Evolutionary conservation across 192 early-diverging fungal species (phyloP).

Genomic region (Mortierella antarctica): DNA sequence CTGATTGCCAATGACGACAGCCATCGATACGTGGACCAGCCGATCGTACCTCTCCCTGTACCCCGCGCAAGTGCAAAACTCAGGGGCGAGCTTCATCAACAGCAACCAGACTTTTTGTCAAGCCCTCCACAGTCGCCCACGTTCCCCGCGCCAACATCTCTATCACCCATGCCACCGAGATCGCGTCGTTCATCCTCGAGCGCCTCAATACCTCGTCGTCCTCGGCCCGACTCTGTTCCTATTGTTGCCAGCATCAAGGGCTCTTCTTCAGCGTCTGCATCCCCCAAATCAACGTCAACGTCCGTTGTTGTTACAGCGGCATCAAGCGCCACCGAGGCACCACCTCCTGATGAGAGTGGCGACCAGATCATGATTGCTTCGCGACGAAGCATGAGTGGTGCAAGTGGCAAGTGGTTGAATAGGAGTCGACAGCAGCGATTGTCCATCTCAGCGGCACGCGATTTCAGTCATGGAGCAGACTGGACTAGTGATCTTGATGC

Average conservation of each 20-base stretch:
- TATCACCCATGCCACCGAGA: slow-evolving; percentile 47
- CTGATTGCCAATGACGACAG: slow-evolving; percentile 28
- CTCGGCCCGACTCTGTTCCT: slow-evolving; percentile 8
- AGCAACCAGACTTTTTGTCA: slow-evolving; percentile 5
- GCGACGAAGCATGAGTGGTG: too few species aligned
- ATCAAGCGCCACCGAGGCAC: too few species aligned
- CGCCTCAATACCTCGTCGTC: neutral
- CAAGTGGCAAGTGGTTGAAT: too few species aligned
- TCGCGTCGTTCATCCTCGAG: neutral
- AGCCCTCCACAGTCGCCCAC: slow-evolving; percentile 22
- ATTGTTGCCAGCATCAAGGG: neutral
- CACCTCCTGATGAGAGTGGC: too few species aligned
- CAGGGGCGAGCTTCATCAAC: neutral
- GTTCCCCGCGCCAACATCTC: slow-evolving; percentile 6
- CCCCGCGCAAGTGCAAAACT: slow-evolving; percentile 20
- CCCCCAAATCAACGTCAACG: too few species aligned
- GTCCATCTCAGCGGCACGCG: too few species aligned
- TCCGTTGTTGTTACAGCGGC: too few species aligned
- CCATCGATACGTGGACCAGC: slow-evolving; percentile 42
- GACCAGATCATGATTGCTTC: too few species aligned
- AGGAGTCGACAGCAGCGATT: too few species aligned
- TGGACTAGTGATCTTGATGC: too few species aligned
- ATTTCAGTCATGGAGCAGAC: too few species aligned
- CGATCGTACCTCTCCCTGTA: slow-evolving; percentile 31
- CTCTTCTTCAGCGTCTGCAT: slow-evolving; percentile 4